Evolutionary conservation across 441 rosid genomes (phyloP).

Genomic region (Aleurites moluccanus): DNA sequence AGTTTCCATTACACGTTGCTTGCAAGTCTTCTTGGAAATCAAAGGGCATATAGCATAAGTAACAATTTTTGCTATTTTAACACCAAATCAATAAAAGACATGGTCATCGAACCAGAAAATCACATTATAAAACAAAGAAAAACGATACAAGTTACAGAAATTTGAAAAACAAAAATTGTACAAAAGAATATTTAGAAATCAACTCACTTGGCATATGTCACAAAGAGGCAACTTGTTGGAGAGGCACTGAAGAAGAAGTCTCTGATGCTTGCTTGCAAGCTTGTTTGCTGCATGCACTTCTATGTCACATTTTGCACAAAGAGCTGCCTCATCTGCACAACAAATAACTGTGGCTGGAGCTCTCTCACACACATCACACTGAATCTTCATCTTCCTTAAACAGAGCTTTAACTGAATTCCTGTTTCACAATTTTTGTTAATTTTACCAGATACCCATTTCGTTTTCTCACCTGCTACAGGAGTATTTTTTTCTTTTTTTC

Average conservation of each 20-base stretch:
- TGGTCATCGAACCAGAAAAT: not conserved
- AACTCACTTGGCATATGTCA: conserved; percentile 76
- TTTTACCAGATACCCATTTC: conserved; percentile 15
- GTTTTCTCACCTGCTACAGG: not conserved
- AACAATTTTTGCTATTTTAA: not conserved
- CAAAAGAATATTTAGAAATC: not conserved
- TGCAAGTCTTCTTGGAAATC: not conserved
- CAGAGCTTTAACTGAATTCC: not conserved
- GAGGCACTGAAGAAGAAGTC: conserved; percentile 62
- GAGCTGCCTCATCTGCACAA: conserved; percentile 93
- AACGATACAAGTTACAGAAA: not conserved
- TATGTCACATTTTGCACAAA: conserved; percentile 71
- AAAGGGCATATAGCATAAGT: not conserved
- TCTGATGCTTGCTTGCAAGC: conserved; percentile 76
- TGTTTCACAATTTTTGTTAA: not conserved
- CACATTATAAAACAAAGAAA: not conserved
- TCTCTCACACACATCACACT: conserved; percentile 83
- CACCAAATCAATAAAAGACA: not conserved
- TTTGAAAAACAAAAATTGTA: not conserved
- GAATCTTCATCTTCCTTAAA: conserved; percentile 63
- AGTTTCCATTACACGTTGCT: not conserved
- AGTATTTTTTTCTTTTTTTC: not conserved
- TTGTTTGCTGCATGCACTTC: conserved; percentile 82
- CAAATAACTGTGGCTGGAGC: conserved; percentile 78
- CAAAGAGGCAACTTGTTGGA: conserved; percentile 67